These are phyloP conservation scores for Gossypium schwendimanii DNA, from an alignment of 441 rosid genomes.

Conservation along the genomic window DNA sequence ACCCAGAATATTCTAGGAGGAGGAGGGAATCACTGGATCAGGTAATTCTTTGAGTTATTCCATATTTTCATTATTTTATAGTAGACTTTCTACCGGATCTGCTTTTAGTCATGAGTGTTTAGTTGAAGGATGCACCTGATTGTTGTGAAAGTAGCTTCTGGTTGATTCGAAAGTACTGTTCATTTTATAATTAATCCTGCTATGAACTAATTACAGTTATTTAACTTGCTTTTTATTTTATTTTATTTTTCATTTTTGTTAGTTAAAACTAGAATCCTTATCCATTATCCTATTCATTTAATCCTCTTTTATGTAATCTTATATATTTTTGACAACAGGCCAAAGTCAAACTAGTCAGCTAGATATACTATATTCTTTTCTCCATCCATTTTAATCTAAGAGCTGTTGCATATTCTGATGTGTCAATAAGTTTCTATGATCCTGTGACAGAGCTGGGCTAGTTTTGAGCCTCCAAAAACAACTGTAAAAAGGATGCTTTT, in stretches of 20 bases:
- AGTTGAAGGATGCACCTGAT: not conserved
- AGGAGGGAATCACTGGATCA: conserved; percentile 82
- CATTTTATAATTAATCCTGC: not conserved
- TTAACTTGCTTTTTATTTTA: not conserved
- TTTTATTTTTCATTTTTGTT: not conserved
- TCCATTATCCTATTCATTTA: not conserved
- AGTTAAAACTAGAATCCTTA: not conserved
- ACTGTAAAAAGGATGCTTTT: conserved; percentile 81
- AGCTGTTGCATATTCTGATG: not conserved
- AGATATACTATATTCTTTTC: not conserved
- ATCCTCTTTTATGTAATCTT: not conserved
- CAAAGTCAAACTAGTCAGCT: not conserved
- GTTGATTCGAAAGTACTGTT: not conserved
- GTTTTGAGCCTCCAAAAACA: conserved; percentile 87
- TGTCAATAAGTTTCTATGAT: conserved; percentile 12
- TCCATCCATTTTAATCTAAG: not conserved
- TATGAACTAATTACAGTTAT: not conserved
- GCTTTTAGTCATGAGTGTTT: not conserved
- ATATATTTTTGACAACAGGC: not conserved
- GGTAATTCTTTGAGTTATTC: conserved; percentile 30
- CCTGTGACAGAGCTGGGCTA: conserved; percentile 68
- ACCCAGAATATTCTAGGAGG: conserved; percentile 80
- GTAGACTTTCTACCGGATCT: not conserved
- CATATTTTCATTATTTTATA: not conserved
- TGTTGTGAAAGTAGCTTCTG: not conserved